Conservation (phyloP, 148 eudicot species). For the Fagopyrum tataricum region DNA sequence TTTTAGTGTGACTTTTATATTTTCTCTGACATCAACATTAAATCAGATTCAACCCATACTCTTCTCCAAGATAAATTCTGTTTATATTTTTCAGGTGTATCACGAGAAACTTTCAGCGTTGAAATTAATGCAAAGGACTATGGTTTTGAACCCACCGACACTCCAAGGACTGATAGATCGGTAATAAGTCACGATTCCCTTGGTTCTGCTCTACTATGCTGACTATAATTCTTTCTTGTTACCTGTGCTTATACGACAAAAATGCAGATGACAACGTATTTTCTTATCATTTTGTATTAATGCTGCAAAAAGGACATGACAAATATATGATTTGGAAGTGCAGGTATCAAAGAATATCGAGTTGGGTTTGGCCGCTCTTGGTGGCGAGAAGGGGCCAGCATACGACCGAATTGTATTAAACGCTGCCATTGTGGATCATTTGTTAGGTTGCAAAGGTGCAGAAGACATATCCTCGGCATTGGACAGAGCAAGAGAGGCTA, state of each 20-base stretch:
- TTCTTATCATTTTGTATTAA: neutral
- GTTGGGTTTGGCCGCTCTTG: slow-evolving; percentile 79
- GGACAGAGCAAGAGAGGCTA: slow-evolving; percentile 85
- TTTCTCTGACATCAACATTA: neutral
- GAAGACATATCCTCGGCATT: slow-evolving; percentile 62
- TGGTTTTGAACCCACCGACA: slow-evolving; percentile 83
- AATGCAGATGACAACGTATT: neutral
- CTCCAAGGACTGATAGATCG: slow-evolving; percentile 98
- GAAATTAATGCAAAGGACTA: slow-evolving; percentile 78
- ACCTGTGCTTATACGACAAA: neutral
- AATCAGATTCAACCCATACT: neutral
- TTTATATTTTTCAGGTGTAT: slow-evolving; percentile 56
- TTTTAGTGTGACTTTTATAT: neutral
- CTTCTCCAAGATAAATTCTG: neutral
- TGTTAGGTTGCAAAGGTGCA: slow-evolving; percentile 86
- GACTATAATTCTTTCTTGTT: neutral
- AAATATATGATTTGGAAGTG: neutral
- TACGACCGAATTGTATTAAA: slow-evolving; percentile 84
- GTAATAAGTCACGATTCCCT: slow-evolving; percentile 24
- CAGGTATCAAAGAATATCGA: slow-evolving; percentile 85
- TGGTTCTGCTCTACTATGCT: neutral
- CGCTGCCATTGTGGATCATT: slow-evolving; percentile 86
- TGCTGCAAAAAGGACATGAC: neutral
- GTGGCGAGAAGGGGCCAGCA: slow-evolving; percentile 91
- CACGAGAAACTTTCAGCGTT: slow-evolving; percentile 64